These are phyloP conservation scores for Neoboletus subvelutipes DNA, from an alignment of 768 basidiomycete species.

Conservation along the genomic window DNA sequence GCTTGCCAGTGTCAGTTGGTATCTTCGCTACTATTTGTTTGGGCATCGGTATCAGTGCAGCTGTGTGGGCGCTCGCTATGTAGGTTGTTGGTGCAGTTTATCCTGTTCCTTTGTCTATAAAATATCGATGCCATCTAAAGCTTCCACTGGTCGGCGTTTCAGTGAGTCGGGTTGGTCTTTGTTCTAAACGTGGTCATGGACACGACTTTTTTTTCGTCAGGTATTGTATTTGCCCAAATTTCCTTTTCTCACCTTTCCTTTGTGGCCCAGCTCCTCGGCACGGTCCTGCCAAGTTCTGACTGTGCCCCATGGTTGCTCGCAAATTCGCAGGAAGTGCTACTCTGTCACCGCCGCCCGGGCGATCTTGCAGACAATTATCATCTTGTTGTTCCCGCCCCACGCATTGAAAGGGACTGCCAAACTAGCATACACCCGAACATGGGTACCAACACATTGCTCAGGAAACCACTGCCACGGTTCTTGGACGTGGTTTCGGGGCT, in stretches of 20 bases:
- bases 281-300: neutral
- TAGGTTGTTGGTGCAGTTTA: slow-evolving; percentile 6
- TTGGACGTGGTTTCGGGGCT: neutral
- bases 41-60: slow-evolving; percentile 16
- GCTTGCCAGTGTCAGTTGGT: slow-evolving; percentile 24
- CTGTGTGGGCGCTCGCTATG: slow-evolving; percentile 27
- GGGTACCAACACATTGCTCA: neutral
- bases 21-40: slow-evolving; percentile 30
- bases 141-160: neutral
- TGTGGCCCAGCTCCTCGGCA: neutral
- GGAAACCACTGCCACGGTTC: neutral
- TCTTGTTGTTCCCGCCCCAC: neutral
- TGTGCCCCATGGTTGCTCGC: too few relatives aligned
- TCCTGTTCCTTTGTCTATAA: neutral
- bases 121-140: neutral
- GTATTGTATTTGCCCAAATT: slow-evolving; percentile 11
- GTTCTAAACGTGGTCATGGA: neutral
- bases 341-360: neutral
- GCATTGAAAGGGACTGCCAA: slow-evolving; percentile 7
- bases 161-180: neutral
- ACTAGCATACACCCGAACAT: neutral
- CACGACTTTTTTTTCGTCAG: slow-evolving; percentile 6
- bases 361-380: neutral
- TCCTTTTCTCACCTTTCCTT: slow-evolving; percentile 9
- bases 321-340: neutral